These are phyloP conservation scores for Coelastrella sp. DNA, from an alignment of 139 green algal species.

Conservation along the genomic window DNA sequence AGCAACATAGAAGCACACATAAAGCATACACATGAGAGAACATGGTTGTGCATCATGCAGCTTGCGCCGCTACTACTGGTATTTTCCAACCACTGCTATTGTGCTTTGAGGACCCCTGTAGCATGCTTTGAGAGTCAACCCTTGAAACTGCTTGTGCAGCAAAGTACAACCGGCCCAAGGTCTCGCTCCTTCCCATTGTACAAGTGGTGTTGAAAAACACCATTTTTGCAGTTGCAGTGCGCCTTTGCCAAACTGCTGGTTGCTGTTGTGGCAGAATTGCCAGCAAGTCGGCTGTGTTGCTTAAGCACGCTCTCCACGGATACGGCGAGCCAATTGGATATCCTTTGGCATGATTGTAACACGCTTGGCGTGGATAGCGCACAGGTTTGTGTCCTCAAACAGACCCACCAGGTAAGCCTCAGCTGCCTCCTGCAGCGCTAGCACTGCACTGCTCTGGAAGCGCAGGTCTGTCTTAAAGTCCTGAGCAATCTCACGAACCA, in stretches of 20 bases:
- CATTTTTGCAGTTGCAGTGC: not conserved
- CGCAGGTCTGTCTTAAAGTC: conserved; percentile 99
- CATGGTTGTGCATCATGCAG: no score
- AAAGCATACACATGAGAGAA: no score
- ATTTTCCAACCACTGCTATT: no score
- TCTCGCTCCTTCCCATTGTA: not conserved
- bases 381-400: conserved; percentile 98
- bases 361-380: conserved; percentile 96
- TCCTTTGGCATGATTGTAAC: conserved; percentile 76
- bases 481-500: conserved; percentile 98
- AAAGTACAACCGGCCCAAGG: no score
- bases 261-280: not conserved
- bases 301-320: conserved; percentile 47
- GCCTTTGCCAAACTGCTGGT: not conserved
- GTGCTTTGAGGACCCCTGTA: no score
- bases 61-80: no score
- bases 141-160: not conserved
- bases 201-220: conserved; percentile 39
- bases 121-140: no score
- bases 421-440: conserved; percentile 96
- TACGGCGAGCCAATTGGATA: conserved; percentile 65
- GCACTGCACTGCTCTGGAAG: conserved; percentile 94
- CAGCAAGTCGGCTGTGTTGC: not conserved
- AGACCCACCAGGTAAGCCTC: conserved; percentile 98
- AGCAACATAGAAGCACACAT: no score